These are phyloP conservation scores for Kodamaea kaohsiungensis DNA, from an alignment of 805 yeast genomes.

Conservation along the genomic window DNA sequence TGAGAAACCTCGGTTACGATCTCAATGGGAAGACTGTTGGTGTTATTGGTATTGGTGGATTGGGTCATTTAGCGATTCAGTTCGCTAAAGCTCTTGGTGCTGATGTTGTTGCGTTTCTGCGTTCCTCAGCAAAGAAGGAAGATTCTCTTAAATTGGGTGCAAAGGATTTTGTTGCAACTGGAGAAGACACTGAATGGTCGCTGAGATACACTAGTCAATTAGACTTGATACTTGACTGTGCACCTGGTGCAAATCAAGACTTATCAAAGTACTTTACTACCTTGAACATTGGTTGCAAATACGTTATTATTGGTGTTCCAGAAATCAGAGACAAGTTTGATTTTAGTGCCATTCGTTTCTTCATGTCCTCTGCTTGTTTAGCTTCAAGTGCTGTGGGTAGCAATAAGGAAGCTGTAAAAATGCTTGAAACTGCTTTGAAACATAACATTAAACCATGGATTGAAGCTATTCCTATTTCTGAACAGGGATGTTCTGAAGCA, in stretches of 20 bases:
- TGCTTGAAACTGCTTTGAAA: constrained; percentile 39
- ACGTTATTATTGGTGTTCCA: constrained; percentile 30
- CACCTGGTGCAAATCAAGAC: constrained; percentile 29
- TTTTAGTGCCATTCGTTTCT: constrained; percentile 22
- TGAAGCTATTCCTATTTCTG: constrained; percentile 36
- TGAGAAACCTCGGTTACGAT: constrained; percentile 38
- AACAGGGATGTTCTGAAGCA: constrained; percentile 30
- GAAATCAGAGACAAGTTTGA: constrained; percentile 20
- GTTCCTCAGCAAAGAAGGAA: constrained; percentile 48
- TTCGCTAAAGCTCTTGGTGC: constrained; percentile 65
- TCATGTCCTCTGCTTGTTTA: constrained; percentile 25
- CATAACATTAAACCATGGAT: constrained; percentile 33
- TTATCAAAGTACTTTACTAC: constrained; percentile 20
- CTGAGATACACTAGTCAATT: constrained; percentile 24
- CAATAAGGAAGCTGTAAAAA: constrained; percentile 32
- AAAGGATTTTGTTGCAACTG: constrained; percentile 52
- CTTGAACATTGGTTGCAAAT: constrained; percentile 23
- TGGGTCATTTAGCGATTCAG: constrained; percentile 61
- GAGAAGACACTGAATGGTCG: constrained; percentile 34
- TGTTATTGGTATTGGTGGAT: constrained; percentile 64
- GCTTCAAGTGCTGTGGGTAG: constrained; percentile 35
- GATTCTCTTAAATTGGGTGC: constrained; percentile 58
- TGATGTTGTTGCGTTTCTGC: constrained; percentile 56
- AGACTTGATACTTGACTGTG: constrained; percentile 52
- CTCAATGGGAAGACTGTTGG: constrained; percentile 50